These are phyloP conservation scores for Baorangia bicolor DNA, from an alignment of 768 basidiomycete species.

Conservation along the genomic window DNA sequence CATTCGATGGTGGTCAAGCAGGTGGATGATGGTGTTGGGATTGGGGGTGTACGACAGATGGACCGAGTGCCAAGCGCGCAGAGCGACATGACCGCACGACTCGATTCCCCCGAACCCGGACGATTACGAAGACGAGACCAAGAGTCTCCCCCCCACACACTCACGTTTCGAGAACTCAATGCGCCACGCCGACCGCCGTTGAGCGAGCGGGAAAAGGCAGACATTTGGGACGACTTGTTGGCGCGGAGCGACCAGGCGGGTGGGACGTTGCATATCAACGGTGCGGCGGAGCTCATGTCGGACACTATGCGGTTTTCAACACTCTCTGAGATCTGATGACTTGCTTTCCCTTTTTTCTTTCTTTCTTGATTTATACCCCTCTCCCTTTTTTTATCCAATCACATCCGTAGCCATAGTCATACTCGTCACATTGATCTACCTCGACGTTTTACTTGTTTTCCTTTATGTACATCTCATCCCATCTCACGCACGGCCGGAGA, in stretches of 20 bases:
- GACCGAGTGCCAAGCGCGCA: slow-evolving; percentile 25
- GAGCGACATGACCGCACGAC: slow-evolving; percentile 33
- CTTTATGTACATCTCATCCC: slow-evolving; percentile 6
- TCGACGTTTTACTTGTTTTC: neutral
- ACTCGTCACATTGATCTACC: neutral
- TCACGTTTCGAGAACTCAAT: slow-evolving; percentile 52
- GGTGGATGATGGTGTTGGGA: neutral
- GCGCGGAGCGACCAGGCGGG: slow-evolving; percentile 67
- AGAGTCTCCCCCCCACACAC: slow-evolving; percentile 9
- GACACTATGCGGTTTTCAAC: slow-evolving; percentile 42
- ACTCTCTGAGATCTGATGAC: slow-evolving; percentile 18
- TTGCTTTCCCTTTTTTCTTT: neutral
- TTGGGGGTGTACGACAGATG: slow-evolving; percentile 8
- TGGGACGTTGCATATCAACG: slow-evolving; percentile 62
- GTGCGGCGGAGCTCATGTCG: slow-evolving; percentile 39
- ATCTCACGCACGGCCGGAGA: slow-evolving; percentile 8
- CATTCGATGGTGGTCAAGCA: slow-evolving; percentile 8
- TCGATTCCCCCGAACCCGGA: slow-evolving; percentile 3
- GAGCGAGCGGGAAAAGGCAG: slow-evolving; percentile 69
- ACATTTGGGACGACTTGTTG: slow-evolving; percentile 68
- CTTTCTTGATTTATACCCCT: neutral
- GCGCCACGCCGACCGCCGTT: slow-evolving; percentile 37
- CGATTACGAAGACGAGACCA: slow-evolving; percentile 10
- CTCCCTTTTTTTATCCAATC: neutral
- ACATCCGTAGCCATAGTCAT: neutral